A percentile compares a stretch with the other conserved stretches of the same genome.
phyloP scores from a whole-genome alignment of 1,284 basidiomycete genomes.

The Sporisorium scitamineum region DNA sequence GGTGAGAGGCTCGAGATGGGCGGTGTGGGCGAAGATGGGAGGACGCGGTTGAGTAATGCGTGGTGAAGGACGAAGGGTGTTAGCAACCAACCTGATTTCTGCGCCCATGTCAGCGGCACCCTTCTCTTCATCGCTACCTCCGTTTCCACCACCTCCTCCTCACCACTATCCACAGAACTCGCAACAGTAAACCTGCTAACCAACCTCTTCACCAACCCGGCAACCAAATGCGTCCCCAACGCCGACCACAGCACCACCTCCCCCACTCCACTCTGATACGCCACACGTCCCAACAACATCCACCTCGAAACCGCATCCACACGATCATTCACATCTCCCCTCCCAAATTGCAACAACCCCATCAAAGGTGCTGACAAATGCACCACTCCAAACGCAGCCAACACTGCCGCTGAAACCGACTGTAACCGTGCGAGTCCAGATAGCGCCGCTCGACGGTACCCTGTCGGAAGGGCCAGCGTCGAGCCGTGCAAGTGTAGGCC shows the following conservation, averaged over 20 bases:
- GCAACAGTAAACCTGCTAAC: conserved; percentile 20
- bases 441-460: conserved; percentile 4
- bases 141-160: neutral
- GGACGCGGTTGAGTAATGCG: conserved; percentile 52
- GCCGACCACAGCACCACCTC: conserved; percentile 58
- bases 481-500: conserved; percentile 16
- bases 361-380: conserved; percentile 35
- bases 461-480: neutral
- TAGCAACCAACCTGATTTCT: conserved; percentile 46
- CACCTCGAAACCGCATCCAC: conserved; percentile 37
- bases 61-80: conserved; percentile 49
- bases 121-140: neutral
- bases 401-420: conserved; percentile 15
- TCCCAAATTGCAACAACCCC: conserved; percentile 23
- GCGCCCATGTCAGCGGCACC: conserved; percentile 12
- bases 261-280: conserved; percentile 55
- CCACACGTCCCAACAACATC: conserved; percentile 63
- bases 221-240: conserved; percentile 41
- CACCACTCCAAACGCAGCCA: conserved; percentile 29
- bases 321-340: conserved; percentile 40
- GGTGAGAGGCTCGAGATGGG: conserved; percentile 55
- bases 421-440: conserved; percentile 22
- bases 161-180: neutral
- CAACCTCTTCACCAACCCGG: conserved; percentile 36
- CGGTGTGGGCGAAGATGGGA: conserved; percentile 25